Percentiles rank a stretch among this genome's conserved stretches.
These are phyloP conservation scores for Trichoderma breve DNA, from an alignment of 2,329 filamentous ascomycete species.

Conservation along the genomic window DNA sequence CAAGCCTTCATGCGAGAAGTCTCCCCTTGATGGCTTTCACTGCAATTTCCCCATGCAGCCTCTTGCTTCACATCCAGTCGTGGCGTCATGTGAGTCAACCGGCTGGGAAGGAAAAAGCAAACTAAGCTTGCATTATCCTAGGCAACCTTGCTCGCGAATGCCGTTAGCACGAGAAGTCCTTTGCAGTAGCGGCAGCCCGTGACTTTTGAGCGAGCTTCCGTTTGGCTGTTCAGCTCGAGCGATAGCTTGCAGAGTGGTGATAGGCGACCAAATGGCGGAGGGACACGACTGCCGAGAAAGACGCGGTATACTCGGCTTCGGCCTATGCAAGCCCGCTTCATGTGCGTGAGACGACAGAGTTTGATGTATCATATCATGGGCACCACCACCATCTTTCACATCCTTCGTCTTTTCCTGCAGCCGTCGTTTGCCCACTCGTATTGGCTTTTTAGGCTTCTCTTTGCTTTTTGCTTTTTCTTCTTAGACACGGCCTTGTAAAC, in stretches of 20 bases:
- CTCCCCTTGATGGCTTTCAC: neutral
- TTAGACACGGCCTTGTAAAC: neutral
- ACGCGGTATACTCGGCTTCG: neutral
- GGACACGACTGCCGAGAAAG: neutral
- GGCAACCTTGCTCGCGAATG: neutral
- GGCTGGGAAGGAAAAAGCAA: neutral
- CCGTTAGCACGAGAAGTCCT: neutral
- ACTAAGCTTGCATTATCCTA: neutral
- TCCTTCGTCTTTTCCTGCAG: neutral
- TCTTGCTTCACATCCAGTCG: neutral
- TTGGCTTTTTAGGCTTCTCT: neutral
- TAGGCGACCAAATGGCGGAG: neutral
- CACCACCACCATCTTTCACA: neutral
- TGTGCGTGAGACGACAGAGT: neutral
- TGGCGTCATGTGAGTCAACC: neutral
- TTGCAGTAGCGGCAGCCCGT: slow-evolving; percentile 7
- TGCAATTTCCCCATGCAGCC: slow-evolving; percentile 15
- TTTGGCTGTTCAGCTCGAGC: slow-evolving; percentile 1
- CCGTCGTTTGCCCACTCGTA: neutral
- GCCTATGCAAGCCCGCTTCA: neutral
- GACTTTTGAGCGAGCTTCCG: neutral
- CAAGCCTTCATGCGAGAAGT: neutral
- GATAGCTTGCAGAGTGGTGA: neutral
- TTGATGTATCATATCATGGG: neutral
- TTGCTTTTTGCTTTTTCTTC: neutral